A percentile compares a stretch with the other conserved stretches of the same genome.
Evolutionary conservation across 805 yeast species (phyloP).

Genomic region (Lipomyces kockii): DNA sequence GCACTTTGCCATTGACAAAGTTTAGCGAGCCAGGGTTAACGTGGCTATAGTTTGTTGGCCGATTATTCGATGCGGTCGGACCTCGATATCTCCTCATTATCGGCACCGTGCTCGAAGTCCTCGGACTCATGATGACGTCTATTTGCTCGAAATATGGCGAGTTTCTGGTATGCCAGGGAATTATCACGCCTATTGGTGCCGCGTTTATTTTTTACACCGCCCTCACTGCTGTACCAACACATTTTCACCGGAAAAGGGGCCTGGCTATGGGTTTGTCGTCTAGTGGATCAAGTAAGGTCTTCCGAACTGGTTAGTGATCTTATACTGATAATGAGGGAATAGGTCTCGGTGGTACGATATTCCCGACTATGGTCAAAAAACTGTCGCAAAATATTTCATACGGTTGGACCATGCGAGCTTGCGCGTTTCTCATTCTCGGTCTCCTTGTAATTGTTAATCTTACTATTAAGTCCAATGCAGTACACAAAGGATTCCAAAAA

Average conservation of each 20-base stretch:
- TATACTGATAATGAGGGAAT: too few relatives aligned
- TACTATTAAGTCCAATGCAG: slow-evolving; percentile 39
- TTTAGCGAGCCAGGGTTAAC: not conserved
- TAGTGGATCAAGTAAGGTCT: slow-evolving; percentile 51
- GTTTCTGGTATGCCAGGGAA: not conserved
- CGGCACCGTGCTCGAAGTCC: slow-evolving; percentile 39
- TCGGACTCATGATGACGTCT: slow-evolving; percentile 43
- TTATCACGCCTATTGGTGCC: slow-evolving; percentile 20
- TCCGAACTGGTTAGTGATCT: not conserved
- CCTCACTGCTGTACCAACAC: slow-evolving; percentile 53
- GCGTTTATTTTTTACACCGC: slow-evolving; percentile 18
- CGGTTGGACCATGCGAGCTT: slow-evolving; percentile 57
- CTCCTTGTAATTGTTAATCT: slow-evolving; percentile 38
- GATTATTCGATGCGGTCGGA: slow-evolving; percentile 41
- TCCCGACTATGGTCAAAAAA: slow-evolving; percentile 51
- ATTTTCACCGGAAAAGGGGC: slow-evolving; percentile 52
- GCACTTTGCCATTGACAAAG: not conserved
- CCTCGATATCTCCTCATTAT: slow-evolving; percentile 38
- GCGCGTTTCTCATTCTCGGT: slow-evolving; percentile 53
- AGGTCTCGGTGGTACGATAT: slow-evolving; percentile 53
- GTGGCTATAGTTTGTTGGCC: slow-evolving; percentile 40
- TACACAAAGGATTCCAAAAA: slow-evolving; percentile 7
- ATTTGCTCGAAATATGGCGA: not conserved
- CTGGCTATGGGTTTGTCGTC: slow-evolving; percentile 55
- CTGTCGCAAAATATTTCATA: slow-evolving; percentile 46